Evolutionary conservation across 176 grass and related monocot species (phyloP), one percentile per base, ranked within the genome.

Genomic region (Thalia dealbata): DNA sequence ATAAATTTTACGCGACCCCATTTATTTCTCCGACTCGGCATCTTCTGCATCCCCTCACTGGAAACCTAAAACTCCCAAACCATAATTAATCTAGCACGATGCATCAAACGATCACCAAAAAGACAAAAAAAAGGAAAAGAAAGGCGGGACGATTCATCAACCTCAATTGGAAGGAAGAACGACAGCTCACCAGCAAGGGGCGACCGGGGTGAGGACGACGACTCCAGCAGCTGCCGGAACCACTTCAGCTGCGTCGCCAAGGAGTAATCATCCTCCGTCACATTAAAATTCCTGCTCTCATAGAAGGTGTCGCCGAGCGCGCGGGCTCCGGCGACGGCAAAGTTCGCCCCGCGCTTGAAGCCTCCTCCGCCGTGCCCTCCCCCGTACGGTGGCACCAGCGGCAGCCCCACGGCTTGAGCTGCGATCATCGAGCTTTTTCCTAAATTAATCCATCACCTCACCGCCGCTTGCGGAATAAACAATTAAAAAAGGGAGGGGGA

Each of bases 321-420:
- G 32, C n/a, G 78, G 6, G 78, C 79, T 2, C 67, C 83, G 1
- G 21, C 67, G 30, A 91, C 78, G 0, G 91, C 85, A 25, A 96
- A 91, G 81, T 96, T 96, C 11, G 85, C 85, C 1, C 91, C 88
- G 24, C 13, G 50, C 1, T 23, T 58, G 64, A 86, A 96, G 32
- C 80, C 48, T 28, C 70, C 72, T 8, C 62, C 14, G 8, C 44
- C 42, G 46, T 81, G 61, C 24, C 83, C 75, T 3, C 74, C 81
- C 0, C 76, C 55, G 52, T 66, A 87, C 10, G 91, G 87, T 10
- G 79, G 79, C n/a, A 85, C 0, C 19, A 90, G 42, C 0, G 84
- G 77, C 46, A 85, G 50, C 45, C 70, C 45, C 27, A 85, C 74
- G 26, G 84, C 76, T 77, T 90, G 69, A 12, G 84, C 87, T 90